Conservation (phyloP, 495 filamentous ascomycete species). For the Podospora pseudoanserina region DNA sequence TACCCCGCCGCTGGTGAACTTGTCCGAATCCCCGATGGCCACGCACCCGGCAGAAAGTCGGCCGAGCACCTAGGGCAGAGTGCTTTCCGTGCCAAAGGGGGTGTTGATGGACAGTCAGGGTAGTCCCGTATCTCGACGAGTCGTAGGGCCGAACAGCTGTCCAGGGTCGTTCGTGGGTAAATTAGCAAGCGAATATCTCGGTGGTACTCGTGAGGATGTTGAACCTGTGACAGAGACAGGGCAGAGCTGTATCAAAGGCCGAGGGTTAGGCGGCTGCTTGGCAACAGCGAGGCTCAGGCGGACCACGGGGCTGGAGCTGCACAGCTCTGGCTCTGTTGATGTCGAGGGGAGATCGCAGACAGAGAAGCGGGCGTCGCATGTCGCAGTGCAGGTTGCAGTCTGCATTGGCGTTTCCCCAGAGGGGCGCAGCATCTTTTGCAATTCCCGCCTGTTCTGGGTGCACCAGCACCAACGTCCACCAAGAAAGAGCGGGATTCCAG, state of each 20-base stretch:
- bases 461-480: not conserved
- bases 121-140: constrained; percentile 5
- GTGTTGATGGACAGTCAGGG: not conserved
- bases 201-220: not conserved
- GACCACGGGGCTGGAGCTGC: constrained; percentile 3
- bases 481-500: constrained; percentile 15
- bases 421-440: constrained; percentile 9
- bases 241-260: not conserved
- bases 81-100: not conserved
- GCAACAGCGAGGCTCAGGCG: not conserved
- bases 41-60: not conserved
- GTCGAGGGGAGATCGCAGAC: not conserved
- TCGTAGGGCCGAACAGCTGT: not conserved
- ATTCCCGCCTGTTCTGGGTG: constrained; percentile 15
- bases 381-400: constrained; percentile 1
- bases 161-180: not conserved
- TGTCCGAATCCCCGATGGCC: constrained; percentile 1
- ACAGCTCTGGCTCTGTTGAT: not conserved
- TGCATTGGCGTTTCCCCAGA: constrained; percentile 13
- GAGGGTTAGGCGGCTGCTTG: not conserved
- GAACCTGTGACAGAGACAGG: not conserved
- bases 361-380: not conserved
- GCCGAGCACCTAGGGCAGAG: not conserved
- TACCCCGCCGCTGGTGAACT: constrained; percentile 2
- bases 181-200: not conserved